Evolutionary conservation across 305 asterid genomes (phyloP).

Genomic region (Rubia peregrina): DNA sequence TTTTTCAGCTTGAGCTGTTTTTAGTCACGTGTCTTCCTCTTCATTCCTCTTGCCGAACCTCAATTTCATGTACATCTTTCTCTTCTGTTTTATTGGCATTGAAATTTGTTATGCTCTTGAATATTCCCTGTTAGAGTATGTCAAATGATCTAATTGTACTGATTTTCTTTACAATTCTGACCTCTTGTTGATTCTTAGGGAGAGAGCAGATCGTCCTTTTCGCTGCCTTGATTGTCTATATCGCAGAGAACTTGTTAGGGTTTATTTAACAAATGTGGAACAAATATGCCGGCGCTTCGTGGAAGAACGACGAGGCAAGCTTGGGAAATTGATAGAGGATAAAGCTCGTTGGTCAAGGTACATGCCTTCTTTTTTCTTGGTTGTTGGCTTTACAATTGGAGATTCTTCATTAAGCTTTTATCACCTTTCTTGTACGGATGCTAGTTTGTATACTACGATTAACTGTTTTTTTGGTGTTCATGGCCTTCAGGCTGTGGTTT

Average conservation of each 20-base stretch:
- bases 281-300: slow-evolving; percentile 93
- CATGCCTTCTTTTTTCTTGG: slow-evolving; percentile 17
- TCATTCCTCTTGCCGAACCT: not conserved
- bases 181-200: slow-evolving; percentile 47
- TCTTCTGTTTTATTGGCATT: not conserved
- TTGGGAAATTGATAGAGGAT: slow-evolving; percentile 83
- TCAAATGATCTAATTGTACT: not conserved
- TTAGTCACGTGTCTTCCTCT: not conserved
- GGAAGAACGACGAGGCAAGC: slow-evolving; percentile 74
- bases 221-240: slow-evolving; percentile 89
- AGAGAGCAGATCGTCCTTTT: slow-evolving; percentile 86
- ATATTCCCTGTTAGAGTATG: not conserved
- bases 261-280: slow-evolving; percentile 88
- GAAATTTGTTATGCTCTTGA: not conserved
- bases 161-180: not conserved
- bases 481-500: not conserved
- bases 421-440: not conserved
- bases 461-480: slow-evolving; percentile 2
- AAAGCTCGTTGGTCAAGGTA: slow-evolving; percentile 95
- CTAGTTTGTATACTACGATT: not conserved
- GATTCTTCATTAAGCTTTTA: not conserved
- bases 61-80: not conserved
- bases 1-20: not conserved
- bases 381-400: slow-evolving; percentile 1
- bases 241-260: slow-evolving; percentile 93